Evolutionary conservation across 306 rosid species (phyloP).

Genomic region (Cicer arietinum): DNA sequence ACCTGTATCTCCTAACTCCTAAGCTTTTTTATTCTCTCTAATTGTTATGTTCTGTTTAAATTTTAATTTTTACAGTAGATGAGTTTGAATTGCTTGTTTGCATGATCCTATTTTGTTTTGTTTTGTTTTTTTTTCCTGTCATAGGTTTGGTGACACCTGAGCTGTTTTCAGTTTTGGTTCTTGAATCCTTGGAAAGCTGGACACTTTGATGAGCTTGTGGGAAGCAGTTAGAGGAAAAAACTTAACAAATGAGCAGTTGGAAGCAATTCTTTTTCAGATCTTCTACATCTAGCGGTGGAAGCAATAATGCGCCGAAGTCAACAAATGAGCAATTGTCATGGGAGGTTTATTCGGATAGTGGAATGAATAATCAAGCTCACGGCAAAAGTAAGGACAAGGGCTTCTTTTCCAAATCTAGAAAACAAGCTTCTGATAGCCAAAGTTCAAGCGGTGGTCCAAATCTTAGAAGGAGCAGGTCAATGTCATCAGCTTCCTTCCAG

Average conservation of each 20-base stretch:
- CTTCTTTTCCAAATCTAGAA: conserved; percentile 63
- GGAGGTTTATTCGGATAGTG: conserved; percentile 64
- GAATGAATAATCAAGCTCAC: conserved; percentile 46
- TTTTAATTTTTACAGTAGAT: neutral
- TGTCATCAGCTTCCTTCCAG: conserved; percentile 76
- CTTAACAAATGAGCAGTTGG: conserved; percentile 61
- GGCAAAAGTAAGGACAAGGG: conserved; percentile 52
- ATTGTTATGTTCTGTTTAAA: neutral
- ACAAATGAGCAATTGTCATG: conserved; percentile 54
- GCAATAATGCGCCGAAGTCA: conserved; percentile 54
- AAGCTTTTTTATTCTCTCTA: neutral
- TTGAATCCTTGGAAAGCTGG: conserved; percentile 33
- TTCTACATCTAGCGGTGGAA: conserved; percentile 67
- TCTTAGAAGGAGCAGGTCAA: conserved; percentile 88
- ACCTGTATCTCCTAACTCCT: neutral
- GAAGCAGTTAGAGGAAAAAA: conserved; percentile 43
- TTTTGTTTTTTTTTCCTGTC: conserved; percentile 27
- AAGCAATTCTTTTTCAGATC: conserved; percentile 84
- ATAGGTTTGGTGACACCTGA: conserved; percentile 47
- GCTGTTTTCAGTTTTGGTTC: conserved; percentile 41
- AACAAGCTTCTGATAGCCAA: conserved; percentile 57
- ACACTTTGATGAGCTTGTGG: conserved; percentile 47
- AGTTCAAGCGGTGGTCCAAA: conserved; percentile 58
- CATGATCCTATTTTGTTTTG: conserved; percentile 20
- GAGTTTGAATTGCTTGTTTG: conserved; percentile 23